These are phyloP conservation scores for Oryza officinalis DNA, from an alignment of 176 grass and related monocot species.

Conservation along the genomic window DNA sequence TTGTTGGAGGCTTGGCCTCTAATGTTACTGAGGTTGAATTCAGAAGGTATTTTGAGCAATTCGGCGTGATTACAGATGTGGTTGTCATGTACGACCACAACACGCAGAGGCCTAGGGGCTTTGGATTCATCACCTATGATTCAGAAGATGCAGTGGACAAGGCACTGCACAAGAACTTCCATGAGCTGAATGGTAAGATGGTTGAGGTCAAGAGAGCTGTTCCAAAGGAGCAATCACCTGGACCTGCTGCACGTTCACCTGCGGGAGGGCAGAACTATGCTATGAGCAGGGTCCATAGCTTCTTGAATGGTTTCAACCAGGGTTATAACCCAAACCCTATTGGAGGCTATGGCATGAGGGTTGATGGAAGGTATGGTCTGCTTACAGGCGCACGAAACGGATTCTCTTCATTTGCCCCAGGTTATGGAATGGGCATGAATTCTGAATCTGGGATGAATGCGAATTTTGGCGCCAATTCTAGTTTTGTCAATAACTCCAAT, in stretches of 20 bases:
- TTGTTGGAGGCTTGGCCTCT: conserved; percentile 87
- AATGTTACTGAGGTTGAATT: conserved; percentile 86
- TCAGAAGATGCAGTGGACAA: conserved; percentile 86
- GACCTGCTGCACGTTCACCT: conserved; percentile 67
- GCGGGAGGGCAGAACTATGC: conserved; percentile 58
- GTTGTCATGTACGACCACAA: conserved; percentile 99
- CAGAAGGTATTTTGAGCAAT: conserved; percentile 92
- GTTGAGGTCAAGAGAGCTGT: conserved; percentile 97
- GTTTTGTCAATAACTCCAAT: conserved; percentile 60
- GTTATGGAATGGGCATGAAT: conserved; percentile 77
- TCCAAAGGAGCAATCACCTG: conserved; percentile 90
- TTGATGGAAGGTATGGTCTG: conserved; percentile 76
- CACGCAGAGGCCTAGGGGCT: conserved; percentile 89
- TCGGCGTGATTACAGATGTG: conserved; percentile 82
- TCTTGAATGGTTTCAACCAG: conserved; percentile 72
- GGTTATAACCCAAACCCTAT: conserved; percentile 66
- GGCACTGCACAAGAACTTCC: conserved; percentile 80
- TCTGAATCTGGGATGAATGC: conserved; percentile 56
- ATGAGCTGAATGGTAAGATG: conserved; percentile 95
- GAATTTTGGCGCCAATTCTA: conserved; percentile 57
- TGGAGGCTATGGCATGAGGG: conserved; percentile 76
- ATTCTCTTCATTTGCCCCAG: conserved; percentile 64
- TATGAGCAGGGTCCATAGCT: conserved; percentile 70
- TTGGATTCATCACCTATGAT: conserved; percentile 98
- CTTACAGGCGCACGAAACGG: conserved; percentile 67